Evolutionary conservation across 2,329 filamentous ascomycete species (phyloP).

Genomic region (Aspergillus versicolor): DNA sequence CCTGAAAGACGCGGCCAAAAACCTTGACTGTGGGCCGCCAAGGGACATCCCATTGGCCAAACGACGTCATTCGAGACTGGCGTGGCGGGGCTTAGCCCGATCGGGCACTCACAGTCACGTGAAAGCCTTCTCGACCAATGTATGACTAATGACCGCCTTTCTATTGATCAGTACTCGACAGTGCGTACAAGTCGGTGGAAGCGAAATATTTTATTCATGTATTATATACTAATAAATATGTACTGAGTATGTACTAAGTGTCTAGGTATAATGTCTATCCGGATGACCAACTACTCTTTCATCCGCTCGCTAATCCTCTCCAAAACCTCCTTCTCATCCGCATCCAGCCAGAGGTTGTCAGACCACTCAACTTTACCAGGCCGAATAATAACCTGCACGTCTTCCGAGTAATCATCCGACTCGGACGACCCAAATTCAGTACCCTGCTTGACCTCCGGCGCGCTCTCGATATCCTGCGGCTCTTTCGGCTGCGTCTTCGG

Average conservation of each 20-base stretch:
- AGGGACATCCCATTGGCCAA: constrained; percentile 22
- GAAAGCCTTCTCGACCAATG: neutral
- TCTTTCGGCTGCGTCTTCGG: neutral
- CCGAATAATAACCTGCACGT: constrained; percentile 30
- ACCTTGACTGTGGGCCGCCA: constrained; percentile 26
- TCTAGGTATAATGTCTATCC: neutral
- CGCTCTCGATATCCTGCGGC: constrained; percentile 21
- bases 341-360: constrained; percentile 33
- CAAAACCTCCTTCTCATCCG: constrained; percentile 33
- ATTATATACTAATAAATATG: no score
- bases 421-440: constrained; percentile 7
- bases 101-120: constrained; percentile 23
- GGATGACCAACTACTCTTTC: constrained; percentile 11
- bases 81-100: constrained; percentile 22
- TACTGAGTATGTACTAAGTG: neutral
- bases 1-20: constrained; percentile 20
- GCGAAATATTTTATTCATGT: no score
- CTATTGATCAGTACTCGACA: neutral
- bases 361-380: constrained; percentile 32
- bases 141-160: neutral
- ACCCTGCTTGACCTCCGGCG: constrained; percentile 15
- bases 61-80: constrained; percentile 26
- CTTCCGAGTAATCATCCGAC: constrained; percentile 16
- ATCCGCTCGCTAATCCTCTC: constrained; percentile 35
- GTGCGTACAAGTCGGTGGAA: neutral